Conservation (phyloP, 2,329 filamentous ascomycete species). For the Stagonosporopsis tanaceti region DNA sequence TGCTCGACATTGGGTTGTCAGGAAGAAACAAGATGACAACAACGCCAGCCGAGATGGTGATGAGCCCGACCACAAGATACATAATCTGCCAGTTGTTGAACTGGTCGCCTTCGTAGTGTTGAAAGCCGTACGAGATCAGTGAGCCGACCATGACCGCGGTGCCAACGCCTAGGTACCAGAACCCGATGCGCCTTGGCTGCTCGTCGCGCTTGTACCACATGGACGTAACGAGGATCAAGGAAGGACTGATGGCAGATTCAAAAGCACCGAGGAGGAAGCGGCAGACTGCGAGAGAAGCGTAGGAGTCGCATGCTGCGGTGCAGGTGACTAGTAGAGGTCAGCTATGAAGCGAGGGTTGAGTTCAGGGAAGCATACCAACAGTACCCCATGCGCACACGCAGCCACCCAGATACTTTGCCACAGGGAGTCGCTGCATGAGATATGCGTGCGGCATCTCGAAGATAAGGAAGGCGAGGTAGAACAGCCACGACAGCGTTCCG, state of each 20-base stretch:
- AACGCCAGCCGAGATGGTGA: slow-evolving; percentile 46
- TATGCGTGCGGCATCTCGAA: slow-evolving; percentile 55
- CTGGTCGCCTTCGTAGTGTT: slow-evolving; percentile 58
- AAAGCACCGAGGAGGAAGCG: slow-evolving; percentile 63
- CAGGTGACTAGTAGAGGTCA: slow-evolving; percentile 51
- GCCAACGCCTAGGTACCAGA: slow-evolving; percentile 59
- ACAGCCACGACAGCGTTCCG: slow-evolving; percentile 46
- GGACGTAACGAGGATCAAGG: slow-evolving; percentile 69
- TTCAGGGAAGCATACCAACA: slow-evolving; percentile 30
- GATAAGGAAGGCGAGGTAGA: slow-evolving; percentile 50
- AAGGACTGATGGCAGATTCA: slow-evolving; percentile 58
- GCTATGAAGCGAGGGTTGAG: no score
- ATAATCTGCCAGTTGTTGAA: slow-evolving; percentile 71
- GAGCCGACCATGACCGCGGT: slow-evolving; percentile 65
- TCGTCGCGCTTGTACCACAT: slow-evolving; percentile 72
- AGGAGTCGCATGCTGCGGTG: slow-evolving; percentile 54
- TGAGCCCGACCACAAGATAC: slow-evolving; percentile 65
- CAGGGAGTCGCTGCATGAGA: slow-evolving; percentile 62
- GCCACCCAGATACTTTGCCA: slow-evolving; percentile 61
- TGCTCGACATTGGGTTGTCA: slow-evolving; percentile 50
- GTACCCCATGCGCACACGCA: slow-evolving; percentile 57
- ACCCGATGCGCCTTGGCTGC: slow-evolving; percentile 63
- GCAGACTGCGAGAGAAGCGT: slow-evolving; percentile 58
- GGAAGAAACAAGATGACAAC: slow-evolving; percentile 63
- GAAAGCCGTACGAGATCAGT: slow-evolving; percentile 66